Percentiles rank a stretch among this genome's conserved stretches.
These are phyloP conservation scores for Capsella bursapastoris DNA, from an alignment of 345 rosid genomes.

Conservation along the genomic window DNA sequence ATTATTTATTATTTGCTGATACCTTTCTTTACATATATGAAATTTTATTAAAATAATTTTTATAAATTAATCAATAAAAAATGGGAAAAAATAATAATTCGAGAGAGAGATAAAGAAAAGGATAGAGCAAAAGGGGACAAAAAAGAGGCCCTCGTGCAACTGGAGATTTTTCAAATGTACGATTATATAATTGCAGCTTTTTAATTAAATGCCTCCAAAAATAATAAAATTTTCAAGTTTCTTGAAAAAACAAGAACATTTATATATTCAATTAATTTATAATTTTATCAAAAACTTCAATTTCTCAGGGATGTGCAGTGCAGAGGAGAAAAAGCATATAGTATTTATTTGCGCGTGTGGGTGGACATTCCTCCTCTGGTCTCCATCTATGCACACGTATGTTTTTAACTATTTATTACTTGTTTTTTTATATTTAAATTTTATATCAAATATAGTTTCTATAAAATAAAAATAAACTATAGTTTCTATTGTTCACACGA, in stretches of 20 bases:
- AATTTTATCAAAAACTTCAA: not conserved
- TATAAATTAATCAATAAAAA: constrained; percentile 13
- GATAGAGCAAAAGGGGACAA: constrained; percentile 54
- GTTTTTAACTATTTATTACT: constrained; percentile 22
- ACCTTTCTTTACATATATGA: not conserved
- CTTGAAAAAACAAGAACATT: not conserved
- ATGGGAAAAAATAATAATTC: constrained; percentile 26
- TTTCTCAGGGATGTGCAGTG: constrained; percentile 39
- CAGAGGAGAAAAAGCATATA: constrained; percentile 27
- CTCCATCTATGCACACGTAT: constrained; percentile 48
- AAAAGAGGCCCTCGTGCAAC: constrained; percentile 87
- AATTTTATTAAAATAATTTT: not conserved
- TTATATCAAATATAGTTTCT: no score
- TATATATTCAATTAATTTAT: constrained; percentile 23
- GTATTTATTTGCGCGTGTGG: constrained; percentile 52
- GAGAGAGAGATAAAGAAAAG: constrained; percentile 30
- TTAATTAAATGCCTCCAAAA: constrained; percentile 19
- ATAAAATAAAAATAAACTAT: no score
- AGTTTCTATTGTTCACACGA: constrained; percentile 12
- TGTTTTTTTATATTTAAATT: no score
- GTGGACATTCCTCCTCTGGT: constrained; percentile 50
- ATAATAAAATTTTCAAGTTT: constrained; percentile 1
- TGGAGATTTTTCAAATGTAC: constrained; percentile 48
- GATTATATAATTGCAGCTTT: constrained; percentile 45
- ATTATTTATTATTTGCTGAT: not conserved